Evolutionary conservation across 345 rosid species (phyloP).

Genomic region (Ceriops tagal): DNA sequence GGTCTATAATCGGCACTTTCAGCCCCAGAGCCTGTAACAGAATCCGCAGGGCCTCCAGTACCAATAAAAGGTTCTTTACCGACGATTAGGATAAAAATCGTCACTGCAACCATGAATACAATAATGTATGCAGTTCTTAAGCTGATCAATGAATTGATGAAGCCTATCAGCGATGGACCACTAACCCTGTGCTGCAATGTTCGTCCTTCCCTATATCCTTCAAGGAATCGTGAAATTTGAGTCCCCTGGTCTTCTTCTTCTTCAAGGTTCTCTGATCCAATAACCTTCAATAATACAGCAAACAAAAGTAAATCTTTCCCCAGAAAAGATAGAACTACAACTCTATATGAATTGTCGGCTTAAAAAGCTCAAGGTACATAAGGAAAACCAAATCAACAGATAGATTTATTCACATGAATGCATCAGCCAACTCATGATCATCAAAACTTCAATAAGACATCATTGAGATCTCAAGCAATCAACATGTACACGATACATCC

Average conservation of each 20-base stretch:
- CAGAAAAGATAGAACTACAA: too few relatives aligned
- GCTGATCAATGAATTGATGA: slow-evolving; percentile 61
- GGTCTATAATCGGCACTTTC: slow-evolving; percentile 38
- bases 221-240: slow-evolving; percentile 66
- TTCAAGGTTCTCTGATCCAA: slow-evolving; percentile 50
- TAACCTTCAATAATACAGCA: slow-evolving; percentile 40
- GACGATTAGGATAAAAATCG: slow-evolving; percentile 51
- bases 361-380: too few relatives aligned
- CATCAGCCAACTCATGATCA: too few relatives aligned
- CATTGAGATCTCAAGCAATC: too few relatives aligned
- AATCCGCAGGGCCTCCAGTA: slow-evolving; percentile 32
- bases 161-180: slow-evolving; percentile 76
- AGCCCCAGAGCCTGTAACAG: slow-evolving; percentile 32
- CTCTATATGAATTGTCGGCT: too few relatives aligned
- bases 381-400: too few relatives aligned
- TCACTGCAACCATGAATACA: slow-evolving; percentile 61
- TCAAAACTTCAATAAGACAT: too few relatives aligned
- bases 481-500: too few relatives aligned
- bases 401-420: too few relatives aligned
- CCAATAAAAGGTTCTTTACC: slow-evolving; percentile 50
- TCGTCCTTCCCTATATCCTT: slow-evolving; percentile 79
- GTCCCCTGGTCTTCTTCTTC: slow-evolving; percentile 75
- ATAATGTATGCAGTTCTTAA: slow-evolving; percentile 53
- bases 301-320: too few relatives aligned
- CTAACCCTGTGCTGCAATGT: slow-evolving; percentile 46